phyloP scores from a whole-genome alignment of 441 rosid species.

The Erodium texanum region DNA sequence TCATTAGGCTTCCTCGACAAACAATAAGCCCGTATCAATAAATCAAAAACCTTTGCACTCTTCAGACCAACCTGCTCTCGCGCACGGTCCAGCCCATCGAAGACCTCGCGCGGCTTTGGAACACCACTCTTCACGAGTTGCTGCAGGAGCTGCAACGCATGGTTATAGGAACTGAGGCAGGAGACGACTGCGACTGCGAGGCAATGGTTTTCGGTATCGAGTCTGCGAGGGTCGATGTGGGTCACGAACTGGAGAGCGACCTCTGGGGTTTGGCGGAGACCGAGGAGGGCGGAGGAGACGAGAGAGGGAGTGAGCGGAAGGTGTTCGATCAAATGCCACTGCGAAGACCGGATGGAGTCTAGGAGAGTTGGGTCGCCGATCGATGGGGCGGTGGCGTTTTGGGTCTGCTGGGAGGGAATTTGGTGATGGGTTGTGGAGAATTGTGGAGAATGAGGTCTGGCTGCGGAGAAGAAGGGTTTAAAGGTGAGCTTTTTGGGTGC shows the following conservation, averaged over 20 bases:
- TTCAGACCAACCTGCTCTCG: slow-evolving; percentile 35
- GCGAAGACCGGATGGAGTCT: slow-evolving; percentile 36
- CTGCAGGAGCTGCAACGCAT: slow-evolving; percentile 46
- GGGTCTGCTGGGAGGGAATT: background rate
- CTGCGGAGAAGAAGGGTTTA: slow-evolving; percentile 11
- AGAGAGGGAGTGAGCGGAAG: slow-evolving; percentile 35
- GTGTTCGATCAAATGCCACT: slow-evolving; percentile 76
- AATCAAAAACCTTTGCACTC: slow-evolving; percentile 49
- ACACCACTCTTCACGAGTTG: slow-evolving; percentile 21
- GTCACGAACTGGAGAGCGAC: slow-evolving; percentile 40
- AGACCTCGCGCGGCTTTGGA: slow-evolving; percentile 30
- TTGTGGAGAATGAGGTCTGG: slow-evolving; percentile 10
- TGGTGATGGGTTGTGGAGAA: slow-evolving; percentile 26
- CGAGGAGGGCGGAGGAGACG: slow-evolving; percentile 35
- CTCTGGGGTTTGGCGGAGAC: slow-evolving; percentile 47
- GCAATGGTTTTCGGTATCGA: slow-evolving; percentile 51
- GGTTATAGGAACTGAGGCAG: slow-evolving; percentile 45
- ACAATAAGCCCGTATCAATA: slow-evolving; percentile 52
- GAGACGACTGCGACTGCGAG: slow-evolving; percentile 53
- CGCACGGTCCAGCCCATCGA: slow-evolving; percentile 36
- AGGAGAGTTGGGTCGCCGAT: slow-evolving; percentile 11
- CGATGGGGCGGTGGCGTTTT: background rate
- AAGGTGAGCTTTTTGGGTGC: slow-evolving; percentile 4
- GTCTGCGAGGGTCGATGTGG: slow-evolving; percentile 29
- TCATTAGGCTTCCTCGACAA: slow-evolving; percentile 47